phyloP scores from a whole-genome alignment of 768 basidiomycete genomes.

The Collybia mongolica region DNA sequence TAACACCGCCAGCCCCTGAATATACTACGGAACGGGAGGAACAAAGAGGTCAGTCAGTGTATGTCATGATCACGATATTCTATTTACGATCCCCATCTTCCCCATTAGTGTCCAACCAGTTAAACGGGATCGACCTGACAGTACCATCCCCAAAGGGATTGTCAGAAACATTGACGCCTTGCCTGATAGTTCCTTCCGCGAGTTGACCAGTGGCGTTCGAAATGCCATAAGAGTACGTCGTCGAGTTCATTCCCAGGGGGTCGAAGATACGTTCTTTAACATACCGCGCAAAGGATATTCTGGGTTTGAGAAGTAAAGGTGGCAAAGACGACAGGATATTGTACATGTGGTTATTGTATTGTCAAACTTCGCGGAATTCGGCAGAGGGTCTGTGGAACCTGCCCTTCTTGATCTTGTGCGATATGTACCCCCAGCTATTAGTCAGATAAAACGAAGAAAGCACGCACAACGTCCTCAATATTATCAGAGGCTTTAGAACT shows the following conservation, averaged over 20 bases:
- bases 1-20: constrained; percentile 25
- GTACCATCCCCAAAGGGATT: constrained; percentile 21
- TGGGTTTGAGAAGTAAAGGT: constrained; percentile 14
- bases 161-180: constrained; percentile 15
- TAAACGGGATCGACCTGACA: constrained; percentile 14
- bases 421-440: background rate
- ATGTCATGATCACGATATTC: too few species aligned
- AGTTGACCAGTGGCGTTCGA: constrained; percentile 21
- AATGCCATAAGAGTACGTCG: constrained; percentile 25
- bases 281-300: constrained; percentile 20
- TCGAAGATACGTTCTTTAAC: constrained; percentile 25
- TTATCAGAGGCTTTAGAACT: constrained; percentile 10
- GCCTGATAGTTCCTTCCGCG: constrained; percentile 21
- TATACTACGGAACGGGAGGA: constrained; percentile 13
- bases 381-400: constrained; percentile 24
- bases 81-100: constrained; percentile 20
- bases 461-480: constrained; percentile 7
- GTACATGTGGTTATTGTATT: constrained; percentile 30
- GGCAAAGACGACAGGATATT: constrained; percentile 22
- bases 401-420: constrained; percentile 12
- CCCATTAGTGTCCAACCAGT: constrained; percentile 14
- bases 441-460: background rate
- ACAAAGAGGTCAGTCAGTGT: too few species aligned
- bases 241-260: constrained; percentile 23
- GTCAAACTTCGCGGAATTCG: constrained; percentile 25